Evolutionary conservation across 1,284 basidiomycete genomes (phyloP).

Genomic region (Apiotrichum brassicae): DNA sequence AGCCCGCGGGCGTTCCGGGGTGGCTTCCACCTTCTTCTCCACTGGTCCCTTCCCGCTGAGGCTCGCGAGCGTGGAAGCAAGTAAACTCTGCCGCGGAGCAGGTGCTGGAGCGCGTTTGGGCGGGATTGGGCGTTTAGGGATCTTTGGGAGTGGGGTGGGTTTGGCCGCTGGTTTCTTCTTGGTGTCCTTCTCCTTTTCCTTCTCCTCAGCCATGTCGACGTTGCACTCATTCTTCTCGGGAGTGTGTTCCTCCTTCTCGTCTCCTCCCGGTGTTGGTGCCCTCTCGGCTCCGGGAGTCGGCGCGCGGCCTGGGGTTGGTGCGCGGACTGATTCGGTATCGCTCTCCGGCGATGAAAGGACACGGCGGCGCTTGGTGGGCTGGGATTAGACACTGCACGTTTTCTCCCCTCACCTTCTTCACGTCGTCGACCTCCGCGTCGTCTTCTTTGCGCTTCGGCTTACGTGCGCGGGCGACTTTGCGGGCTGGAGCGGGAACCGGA

Average conservation of each 20-base stretch:
- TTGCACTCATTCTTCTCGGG: background rate
- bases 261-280: no score
- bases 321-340: no score
- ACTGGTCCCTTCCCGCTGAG: background rate
- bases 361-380: background rate
- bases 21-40: constrained; percentile 4
- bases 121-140: background rate
- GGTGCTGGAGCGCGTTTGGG: background rate
- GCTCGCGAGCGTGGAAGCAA: constrained; percentile 14
- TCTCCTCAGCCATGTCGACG: no score
- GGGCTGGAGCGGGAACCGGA: background rate
- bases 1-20: constrained; percentile 9
- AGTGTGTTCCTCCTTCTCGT: background rate
- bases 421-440: background rate
- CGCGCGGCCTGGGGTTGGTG: no score
- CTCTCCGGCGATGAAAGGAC: background rate
- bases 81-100: constrained; percentile 6
- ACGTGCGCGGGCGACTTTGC: background rate
- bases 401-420: background rate
- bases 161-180: background rate
- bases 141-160: background rate
- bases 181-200: background rate
- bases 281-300: no score
- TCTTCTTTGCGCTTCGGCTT: background rate
- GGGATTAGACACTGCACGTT: no score